These are phyloP conservation scores for Cystobasidium ongulense DNA, from an alignment of 768 basidiomycete genomes.

Conservation along the genomic window DNA sequence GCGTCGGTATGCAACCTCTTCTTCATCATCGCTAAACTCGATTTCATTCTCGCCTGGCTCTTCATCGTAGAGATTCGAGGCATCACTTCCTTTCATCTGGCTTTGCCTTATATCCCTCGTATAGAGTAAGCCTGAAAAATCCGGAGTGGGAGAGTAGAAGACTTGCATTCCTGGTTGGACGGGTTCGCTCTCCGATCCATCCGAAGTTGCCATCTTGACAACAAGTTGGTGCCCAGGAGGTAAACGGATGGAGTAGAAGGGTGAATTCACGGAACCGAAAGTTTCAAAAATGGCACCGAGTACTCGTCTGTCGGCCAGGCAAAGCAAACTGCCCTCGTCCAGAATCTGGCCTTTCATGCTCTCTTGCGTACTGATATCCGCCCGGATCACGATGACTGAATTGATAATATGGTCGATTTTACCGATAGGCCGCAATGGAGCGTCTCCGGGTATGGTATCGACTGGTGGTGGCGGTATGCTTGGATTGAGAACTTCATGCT, in stretches of 20 bases:
- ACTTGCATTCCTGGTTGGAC: conserved; percentile 49
- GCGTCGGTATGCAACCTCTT: conserved; percentile 58
- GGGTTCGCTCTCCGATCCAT: conserved; percentile 23
- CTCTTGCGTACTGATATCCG: conserved; percentile 41
- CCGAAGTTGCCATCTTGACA: not conserved
- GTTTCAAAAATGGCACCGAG: conserved; percentile 90
- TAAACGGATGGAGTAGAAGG: conserved; percentile 74
- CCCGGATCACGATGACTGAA: conserved; percentile 65
- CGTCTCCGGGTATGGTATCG: conserved; percentile 50
- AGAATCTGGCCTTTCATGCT: conserved; percentile 54
- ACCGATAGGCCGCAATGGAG: conserved; percentile 65
- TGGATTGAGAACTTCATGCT: conserved; percentile 13
- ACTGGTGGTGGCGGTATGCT: not conserved
- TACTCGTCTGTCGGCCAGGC: conserved; percentile 81
- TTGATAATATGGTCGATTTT: conserved; percentile 68
- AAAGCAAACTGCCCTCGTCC: conserved; percentile 81
- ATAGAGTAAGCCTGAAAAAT: conserved; percentile 69
- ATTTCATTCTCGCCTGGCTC: conserved; percentile 81
- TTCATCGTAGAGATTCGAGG: conserved; percentile 88
- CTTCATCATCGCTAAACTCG: conserved; percentile 93
- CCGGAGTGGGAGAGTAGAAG: conserved; percentile 66
- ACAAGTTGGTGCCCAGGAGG: conserved; percentile 47
- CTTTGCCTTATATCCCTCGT: conserved; percentile 57
- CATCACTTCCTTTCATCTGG: conserved; percentile 75
- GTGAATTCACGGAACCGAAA: conserved; percentile 84